Evolutionary conservation across 139 green algal genomes (phyloP), one percentile per base, ranked within the genome.

Genomic region (Coelastrella sp.): DNA sequence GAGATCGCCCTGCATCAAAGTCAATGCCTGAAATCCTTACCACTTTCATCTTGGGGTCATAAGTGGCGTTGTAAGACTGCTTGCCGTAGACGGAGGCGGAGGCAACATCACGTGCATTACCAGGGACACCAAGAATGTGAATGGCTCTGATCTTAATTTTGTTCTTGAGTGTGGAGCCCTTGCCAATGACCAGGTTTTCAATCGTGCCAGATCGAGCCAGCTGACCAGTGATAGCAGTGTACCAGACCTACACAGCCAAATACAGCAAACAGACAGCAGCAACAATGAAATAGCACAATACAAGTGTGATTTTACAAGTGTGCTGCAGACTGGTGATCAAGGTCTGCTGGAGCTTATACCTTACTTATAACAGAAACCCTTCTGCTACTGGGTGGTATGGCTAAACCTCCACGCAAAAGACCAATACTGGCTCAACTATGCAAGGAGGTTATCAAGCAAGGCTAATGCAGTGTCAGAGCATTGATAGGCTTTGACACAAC

Each of bases 241-340:
- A 80, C 45, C 45, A 80, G 15, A 80, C 48, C 72, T 80, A 48
- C 34, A 48, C n/a, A n/a, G n/a, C n/a, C n/a, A n/a, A n/a, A n/a
- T n/a, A n/a, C n/a, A n/a, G n/a, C n/a, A n/a, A n/a, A n/a, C n/a
- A n/a, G n/a, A n/a, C n/a, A n/a, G n/a, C n/a, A n/a, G n/a, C n/a
- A n/a, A n/a, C n/a, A n/a, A n/a, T n/a, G n/a, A n/a, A n/a, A n/a
- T n/a, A n/a, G n/a, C n/a, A n/a, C n/a, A n/a, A n/a, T n/a, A n/a
- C n/a, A n/a, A n/a, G n/a, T n/a, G n/a, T n/a, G n/a, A n/a, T n/a
- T n/a, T n/a, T n/a, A n/a, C n/a, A n/a, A n/a, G n/a, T n/a, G n/a
- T n/a, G n/a, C n/a, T n/a, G n/a, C n/a, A n/a, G n/a, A n/a, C n/a
- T n/a, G n/a, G n/a, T n/a, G n/a, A n/a, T n/a, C n/a, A n/a, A n/a